Evolutionary conservation across 805 yeast genomes (phyloP).

Genomic region (Clavispora fructus): DNA sequence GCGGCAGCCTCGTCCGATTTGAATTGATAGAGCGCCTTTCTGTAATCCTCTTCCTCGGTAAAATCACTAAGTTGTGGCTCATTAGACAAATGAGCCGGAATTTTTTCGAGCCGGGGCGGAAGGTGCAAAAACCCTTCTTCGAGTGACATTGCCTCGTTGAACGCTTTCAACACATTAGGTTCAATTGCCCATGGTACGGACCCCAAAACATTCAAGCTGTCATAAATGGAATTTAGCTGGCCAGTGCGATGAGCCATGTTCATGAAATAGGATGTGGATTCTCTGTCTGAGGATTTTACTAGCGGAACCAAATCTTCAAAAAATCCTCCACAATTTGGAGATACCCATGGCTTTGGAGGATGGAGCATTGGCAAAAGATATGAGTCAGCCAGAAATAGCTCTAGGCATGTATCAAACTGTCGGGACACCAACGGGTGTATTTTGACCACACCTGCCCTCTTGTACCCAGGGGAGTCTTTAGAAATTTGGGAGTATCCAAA

Average conservation of each 20-base stretch:
- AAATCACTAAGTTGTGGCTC: neutral
- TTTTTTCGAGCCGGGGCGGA: slow-evolving; percentile 16
- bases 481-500: slow-evolving; percentile 1
- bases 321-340: slow-evolving; percentile 33
- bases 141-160: slow-evolving; percentile 16
- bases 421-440: slow-evolving; percentile 7
- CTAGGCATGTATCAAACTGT: slow-evolving; percentile 6
- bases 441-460: slow-evolving; percentile 7
- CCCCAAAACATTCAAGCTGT: slow-evolving; percentile 25
- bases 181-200: slow-evolving; percentile 34
- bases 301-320: slow-evolving; percentile 20
- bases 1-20: slow-evolving; percentile 2
- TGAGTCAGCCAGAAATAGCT: slow-evolving; percentile 6
- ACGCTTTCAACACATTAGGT: slow-evolving; percentile 17
- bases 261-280: slow-evolving; percentile 16
- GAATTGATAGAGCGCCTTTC: neutral
- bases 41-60: slow-evolving; percentile 1
- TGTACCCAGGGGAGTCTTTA: slow-evolving; percentile 1
- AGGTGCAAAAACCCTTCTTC: slow-evolving; percentile 21
- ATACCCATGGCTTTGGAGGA: slow-evolving; percentile 33
- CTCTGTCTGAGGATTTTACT: slow-evolving; percentile 16
- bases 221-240: slow-evolving; percentile 26
- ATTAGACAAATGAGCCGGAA: neutral
- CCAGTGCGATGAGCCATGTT: slow-evolving; percentile 25
- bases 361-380: slow-evolving; percentile 31